These are phyloP conservation scores for Scenedesmus sp. DNA, from an alignment of 163 green algal genomes.

Conservation along the genomic window DNA sequence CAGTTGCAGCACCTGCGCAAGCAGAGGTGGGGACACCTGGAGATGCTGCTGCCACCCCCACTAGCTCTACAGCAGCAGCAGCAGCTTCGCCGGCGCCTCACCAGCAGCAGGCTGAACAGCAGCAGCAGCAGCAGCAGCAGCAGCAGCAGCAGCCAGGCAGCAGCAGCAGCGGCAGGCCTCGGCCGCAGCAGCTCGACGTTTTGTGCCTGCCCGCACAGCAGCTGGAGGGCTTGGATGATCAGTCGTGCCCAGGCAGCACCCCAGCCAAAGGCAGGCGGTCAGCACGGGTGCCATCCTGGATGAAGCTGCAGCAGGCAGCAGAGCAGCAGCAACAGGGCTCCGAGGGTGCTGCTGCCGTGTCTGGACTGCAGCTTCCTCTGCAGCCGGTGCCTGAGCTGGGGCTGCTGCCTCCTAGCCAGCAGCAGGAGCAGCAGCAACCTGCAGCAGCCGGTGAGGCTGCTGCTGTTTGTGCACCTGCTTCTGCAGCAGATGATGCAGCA, in stretches of 20 bases:
- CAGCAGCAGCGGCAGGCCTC: not conserved
- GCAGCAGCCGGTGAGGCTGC: not conserved
- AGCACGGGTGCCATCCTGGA: not conserved
- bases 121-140: too few relatives aligned
- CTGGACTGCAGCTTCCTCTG: not conserved
- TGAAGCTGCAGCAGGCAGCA: not conserved
- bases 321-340: constrained; percentile 1
- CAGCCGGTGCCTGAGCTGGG: not conserved
- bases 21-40: not conserved
- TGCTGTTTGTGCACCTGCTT: not conserved
- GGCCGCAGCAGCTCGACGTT: not conserved
- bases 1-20: not conserved
- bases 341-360: not conserved
- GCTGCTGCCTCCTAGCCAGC: not conserved
- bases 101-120: constrained; percentile 1
- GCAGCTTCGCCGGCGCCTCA: not conserved
- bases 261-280: constrained; percentile 4
- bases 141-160: not conserved
- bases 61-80: not conserved
- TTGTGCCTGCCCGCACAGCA: not conserved
- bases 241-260: not conserved
- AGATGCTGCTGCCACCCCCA: not conserved
- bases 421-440: not conserved
- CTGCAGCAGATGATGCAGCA: not conserved
- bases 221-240: not conserved